These are phyloP conservation scores for Fusarium denticulatum DNA, from an alignment of 2,329 filamentous ascomycete genomes.

Conservation along the genomic window DNA sequence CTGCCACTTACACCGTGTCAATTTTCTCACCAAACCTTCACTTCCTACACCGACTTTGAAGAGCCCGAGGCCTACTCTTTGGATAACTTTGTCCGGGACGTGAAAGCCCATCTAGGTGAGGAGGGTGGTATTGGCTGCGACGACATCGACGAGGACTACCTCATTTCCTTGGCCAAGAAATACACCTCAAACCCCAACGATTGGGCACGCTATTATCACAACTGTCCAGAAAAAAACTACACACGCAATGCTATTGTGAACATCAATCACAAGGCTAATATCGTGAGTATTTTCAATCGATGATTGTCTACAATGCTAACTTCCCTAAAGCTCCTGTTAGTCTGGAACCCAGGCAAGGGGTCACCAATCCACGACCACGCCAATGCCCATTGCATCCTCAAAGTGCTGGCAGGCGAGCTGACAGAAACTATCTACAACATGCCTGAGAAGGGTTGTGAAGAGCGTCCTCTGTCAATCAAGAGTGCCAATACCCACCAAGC, in stretches of 20 bases:
- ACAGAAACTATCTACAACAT: slow-evolving; percentile 6
- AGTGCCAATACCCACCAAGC: not conserved
- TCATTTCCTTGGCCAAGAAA: not conserved
- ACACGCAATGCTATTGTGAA: slow-evolving; percentile 4
- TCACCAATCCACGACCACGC: slow-evolving; percentile 16
- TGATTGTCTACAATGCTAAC: not conserved
- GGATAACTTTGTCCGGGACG: not conserved
- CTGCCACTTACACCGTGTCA: not conserved
- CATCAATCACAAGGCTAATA: slow-evolving; percentile 12
- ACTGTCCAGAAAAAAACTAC: slow-evolving; percentile 9
- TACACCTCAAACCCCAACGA: slow-evolving; percentile 12
- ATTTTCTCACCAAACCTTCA: not conserved
- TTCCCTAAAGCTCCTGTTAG: not conserved
- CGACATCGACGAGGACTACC: slow-evolving; percentile 5
- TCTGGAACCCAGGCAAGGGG: slow-evolving; percentile 16
- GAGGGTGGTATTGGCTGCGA: slow-evolving; percentile 5
- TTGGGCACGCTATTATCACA: slow-evolving; percentile 12
- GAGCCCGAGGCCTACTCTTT: not conserved
- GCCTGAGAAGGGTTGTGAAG: not conserved
- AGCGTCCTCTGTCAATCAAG: not conserved
- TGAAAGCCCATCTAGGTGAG: not conserved
- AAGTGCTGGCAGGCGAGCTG: slow-evolving; percentile 5
- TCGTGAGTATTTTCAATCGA: not conserved
- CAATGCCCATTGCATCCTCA: slow-evolving; percentile 15
- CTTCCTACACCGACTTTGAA: not conserved